Base-by-base conservation (phyloP, 2,329 filamentous ascomycete genomes). In the Stylonectria norvegica region DNA sequence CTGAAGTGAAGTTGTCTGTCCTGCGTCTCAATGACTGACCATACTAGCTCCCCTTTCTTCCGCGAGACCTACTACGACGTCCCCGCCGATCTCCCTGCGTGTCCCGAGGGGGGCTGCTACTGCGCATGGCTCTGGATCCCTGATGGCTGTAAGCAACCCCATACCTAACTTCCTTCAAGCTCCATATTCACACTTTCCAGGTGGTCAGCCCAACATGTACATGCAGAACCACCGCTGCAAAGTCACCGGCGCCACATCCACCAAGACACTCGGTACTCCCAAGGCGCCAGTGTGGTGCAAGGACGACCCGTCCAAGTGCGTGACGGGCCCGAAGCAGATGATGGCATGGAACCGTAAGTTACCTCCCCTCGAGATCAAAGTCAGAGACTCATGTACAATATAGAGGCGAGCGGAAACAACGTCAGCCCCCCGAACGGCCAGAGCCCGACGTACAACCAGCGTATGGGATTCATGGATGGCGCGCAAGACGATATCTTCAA, bases 211-310 rank as follows among this genome's bases (percentile, higher is more conserved):
- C 15, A 58, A 58, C 38, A 58, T 58, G 55, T 61, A 75, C 47
- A 75, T 75, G 72, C 66, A 71, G 42, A 70, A 68, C 34, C 69
- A 68, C 51, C 68, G 67, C 31, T 76, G 72, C 58, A 70, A 67
- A 12, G 69, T 75, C 30, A 71, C 67, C 2, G 62, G 62, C 16
- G 66, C 66, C 11, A 66, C 59, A 5, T 68, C 67, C 1, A 66
- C 62, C 14, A 64, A 59, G 28, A 61, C 53, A 5, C 55, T 74
- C n/a, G 69, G 67, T 16, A 49, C 59, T 11, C 66, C 70, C 4
- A 59, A 68, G 43, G 45, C 62, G 2, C 65, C 71, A 0, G 62
- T 64, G 0, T 70, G 66, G 50, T 75, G 71, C 52, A 60, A 53
- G 5, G 62, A 66, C 14, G 61, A 72, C 23, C 43, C 49, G 10